phyloP scores from a whole-genome alignment of 371 early-diverging fungal genomes.

The Funneliformis caledonium region DNA sequence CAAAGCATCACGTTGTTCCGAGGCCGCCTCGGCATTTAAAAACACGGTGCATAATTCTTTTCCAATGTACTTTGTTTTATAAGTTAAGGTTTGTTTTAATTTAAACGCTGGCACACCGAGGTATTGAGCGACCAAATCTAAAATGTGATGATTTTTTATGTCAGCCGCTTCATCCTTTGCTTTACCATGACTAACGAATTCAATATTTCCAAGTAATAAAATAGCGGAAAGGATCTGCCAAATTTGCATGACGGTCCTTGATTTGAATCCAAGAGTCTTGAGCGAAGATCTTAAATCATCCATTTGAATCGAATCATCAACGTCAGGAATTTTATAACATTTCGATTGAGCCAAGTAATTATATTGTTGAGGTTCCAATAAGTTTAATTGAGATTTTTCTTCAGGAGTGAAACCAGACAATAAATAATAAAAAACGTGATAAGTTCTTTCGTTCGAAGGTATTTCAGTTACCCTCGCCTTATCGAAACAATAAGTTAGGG shows the following conservation, averaged over 20 bases:
- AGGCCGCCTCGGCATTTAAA: conserved; percentile 70
- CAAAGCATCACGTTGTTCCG: conserved; percentile 79
- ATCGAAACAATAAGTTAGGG: conserved; percentile 89
- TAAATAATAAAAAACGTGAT: conserved; percentile 90
- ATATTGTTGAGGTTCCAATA: conserved; percentile 59
- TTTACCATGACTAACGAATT: conserved; percentile 55
- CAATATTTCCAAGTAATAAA: conserved; percentile 78
- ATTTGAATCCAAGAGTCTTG: conserved; percentile 77
- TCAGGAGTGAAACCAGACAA: conserved; percentile 63
- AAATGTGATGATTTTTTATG: conserved; percentile 65
- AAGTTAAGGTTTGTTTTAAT: conserved; percentile 71
- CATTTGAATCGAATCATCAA: conserved; percentile 58
- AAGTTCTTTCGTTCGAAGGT: conserved; percentile 76
- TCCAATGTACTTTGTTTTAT: conserved; percentile 64
- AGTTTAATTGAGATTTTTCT: conserved; percentile 56
- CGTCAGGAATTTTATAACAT: conserved; percentile 41
- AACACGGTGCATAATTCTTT: conserved; percentile 83
- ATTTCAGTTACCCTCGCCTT: conserved; percentile 69
- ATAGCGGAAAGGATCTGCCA: conserved; percentile 78
- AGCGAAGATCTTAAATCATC: conserved; percentile 74
- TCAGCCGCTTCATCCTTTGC: conserved; percentile 53
- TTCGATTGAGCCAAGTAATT: conserved; percentile 55
- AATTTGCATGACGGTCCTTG: conserved; percentile 68
- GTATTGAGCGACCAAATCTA: conserved; percentile 78
- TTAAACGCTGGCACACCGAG: conserved; percentile 78